phyloP scores from a whole-genome alignment of 2,329 filamentous ascomycete species.

The Arthrobotrys entomopaga region DNA sequence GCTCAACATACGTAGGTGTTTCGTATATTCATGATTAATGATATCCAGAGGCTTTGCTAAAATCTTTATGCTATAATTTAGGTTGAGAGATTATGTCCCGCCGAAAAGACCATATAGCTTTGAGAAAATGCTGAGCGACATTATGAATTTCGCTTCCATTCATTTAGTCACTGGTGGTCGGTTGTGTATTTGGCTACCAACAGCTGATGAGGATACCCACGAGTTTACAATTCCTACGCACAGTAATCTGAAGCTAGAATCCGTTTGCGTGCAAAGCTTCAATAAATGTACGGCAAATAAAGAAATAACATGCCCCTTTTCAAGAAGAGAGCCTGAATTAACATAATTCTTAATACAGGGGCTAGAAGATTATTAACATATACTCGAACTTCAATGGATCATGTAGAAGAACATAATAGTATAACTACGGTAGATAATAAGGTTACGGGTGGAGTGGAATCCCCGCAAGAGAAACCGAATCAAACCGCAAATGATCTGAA shows the following conservation, averaged over 20 bases:
- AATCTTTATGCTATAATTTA: conserved; percentile 19
- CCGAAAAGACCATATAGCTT: conserved; percentile 95
- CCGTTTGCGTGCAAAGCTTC: conserved; percentile 84
- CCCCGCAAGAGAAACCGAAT: conserved; percentile 62
- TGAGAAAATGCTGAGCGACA: conserved; percentile 86
- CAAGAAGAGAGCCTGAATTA: no score
- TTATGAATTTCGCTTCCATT: conserved; percentile 80
- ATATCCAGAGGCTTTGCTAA: conserved; percentile 12
- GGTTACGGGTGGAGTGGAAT: conserved; percentile 35
- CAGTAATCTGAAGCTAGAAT: conserved; percentile 76
- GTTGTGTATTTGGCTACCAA: conserved; percentile 97
- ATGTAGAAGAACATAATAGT: conserved; percentile 62
- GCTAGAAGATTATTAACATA: conserved; percentile 90
- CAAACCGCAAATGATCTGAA: conserved; percentile 74
- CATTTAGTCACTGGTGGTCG: conserved; percentile 82
- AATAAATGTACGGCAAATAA: conserved; percentile 74
- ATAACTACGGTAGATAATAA: conserved; percentile 10
- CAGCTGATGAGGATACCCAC: conserved; percentile 79
- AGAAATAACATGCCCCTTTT: no score
- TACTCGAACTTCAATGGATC: conserved; percentile 71
- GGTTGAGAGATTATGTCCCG: conserved; percentile 74
- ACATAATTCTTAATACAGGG: conserved; percentile 65
- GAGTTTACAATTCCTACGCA: conserved; percentile 82
- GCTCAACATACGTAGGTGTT: conserved; percentile 72
- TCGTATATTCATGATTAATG: not conserved